A percentile compares a stretch with the other conserved stretches of the same genome.
phyloP scores from a whole-genome alignment of 257 asterid species.

The Ophiorrhiza pumila region DNA sequence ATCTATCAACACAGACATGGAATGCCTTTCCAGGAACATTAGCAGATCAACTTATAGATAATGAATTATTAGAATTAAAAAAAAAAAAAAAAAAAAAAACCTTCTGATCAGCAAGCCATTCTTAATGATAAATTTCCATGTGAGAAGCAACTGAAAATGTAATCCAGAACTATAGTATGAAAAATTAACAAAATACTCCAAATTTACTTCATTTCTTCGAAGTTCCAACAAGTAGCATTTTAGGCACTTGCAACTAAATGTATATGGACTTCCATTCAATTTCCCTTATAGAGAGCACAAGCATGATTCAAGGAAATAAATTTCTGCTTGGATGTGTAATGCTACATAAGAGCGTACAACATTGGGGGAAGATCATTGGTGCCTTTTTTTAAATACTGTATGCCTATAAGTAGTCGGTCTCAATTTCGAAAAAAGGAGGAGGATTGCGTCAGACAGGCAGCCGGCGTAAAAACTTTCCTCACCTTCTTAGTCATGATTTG shows the following conservation, averaged over 20 bases:
- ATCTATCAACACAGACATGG: neutral
- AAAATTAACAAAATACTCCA: neutral
- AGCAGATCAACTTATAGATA: neutral
- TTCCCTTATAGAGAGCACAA: neutral
- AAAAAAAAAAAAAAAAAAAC: neutral
- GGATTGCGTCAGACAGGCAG: no score
- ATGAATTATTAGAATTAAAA: no score
- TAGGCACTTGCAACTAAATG: neutral
- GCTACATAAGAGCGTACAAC: neutral
- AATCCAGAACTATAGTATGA: neutral
- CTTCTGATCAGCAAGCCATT: neutral
- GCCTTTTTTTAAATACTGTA: neutral
- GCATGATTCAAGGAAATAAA: neutral
- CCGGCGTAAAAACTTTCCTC: no score
- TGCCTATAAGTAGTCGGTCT: neutral
- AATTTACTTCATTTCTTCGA: neutral
- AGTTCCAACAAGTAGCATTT: neutral
- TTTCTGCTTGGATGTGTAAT: neutral
- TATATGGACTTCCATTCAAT: neutral
- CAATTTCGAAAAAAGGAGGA: no score
- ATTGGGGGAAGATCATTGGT: neutral
- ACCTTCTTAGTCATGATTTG: neutral
- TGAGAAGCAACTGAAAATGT: neutral
- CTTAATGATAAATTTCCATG: neutral
- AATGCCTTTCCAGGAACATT: neutral